Percentiles rank a stretch among this genome's conserved stretches.
Evolutionary conservation across 2,329 filamentous ascomycete species (phyloP).

Genomic region (Orbilia blumenaviensis): DNA sequence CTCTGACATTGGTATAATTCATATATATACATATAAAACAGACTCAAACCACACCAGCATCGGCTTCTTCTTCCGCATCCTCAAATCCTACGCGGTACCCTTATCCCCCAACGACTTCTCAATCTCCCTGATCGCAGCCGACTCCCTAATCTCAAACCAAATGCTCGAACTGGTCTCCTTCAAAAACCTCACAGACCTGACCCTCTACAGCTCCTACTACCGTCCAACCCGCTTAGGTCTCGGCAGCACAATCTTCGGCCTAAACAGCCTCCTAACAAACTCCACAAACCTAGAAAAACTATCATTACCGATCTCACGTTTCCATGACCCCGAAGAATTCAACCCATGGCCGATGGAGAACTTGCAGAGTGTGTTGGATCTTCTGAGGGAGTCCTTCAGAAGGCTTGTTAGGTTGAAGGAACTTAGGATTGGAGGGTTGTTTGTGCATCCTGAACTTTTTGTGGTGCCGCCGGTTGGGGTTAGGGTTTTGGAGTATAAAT

Average conservation of each 20-base stretch:
- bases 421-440: background rate
- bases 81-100: background rate
- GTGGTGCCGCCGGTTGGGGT: background rate
- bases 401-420: background rate
- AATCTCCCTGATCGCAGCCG: background rate
- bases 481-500: background rate
- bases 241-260: background rate
- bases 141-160: background rate
- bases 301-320: background rate
- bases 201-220: background rate
- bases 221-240: background rate
- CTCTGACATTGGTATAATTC: background rate
- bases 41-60: background rate
- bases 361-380: background rate
- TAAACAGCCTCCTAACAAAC: background rate
- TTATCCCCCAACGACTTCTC: background rate
- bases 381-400: background rate
- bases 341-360: background rate
- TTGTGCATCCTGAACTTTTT: conserved; percentile 10
- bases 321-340: background rate
- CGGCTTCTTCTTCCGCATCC: background rate
- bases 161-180: background rate
- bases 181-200: background rate
- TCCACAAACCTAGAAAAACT: background rate
- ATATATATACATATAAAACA: background rate